A percentile compares a stretch with the other conserved stretches of the same genome.
Conservation (phyloP, 2,329 filamentous ascomycete species). For the Fusarium coffeatum region DNA sequence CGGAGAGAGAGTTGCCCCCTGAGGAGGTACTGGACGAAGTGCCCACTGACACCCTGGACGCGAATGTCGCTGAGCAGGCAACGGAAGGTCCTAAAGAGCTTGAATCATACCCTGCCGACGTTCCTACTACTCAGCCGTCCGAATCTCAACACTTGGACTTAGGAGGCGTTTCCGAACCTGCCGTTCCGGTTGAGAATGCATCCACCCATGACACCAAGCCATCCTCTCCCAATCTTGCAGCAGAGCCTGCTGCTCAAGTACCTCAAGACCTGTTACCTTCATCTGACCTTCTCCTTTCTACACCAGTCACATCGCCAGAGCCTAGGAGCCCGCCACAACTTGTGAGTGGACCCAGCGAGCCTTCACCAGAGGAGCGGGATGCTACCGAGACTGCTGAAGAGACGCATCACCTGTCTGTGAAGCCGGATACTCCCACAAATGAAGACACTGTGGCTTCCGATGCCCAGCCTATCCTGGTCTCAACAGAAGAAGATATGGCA, state of each 20-base stretch:
- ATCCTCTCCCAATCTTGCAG: neutral
- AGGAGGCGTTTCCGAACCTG: neutral
- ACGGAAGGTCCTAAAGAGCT: neutral
- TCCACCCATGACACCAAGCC: neutral
- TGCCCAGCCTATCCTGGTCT: neutral
- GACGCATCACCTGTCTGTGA: neutral
- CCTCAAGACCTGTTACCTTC: neutral
- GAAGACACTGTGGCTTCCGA: neutral
- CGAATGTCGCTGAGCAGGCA: neutral
- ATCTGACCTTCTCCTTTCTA: neutral
- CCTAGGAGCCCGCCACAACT: neutral
- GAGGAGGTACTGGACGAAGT: conserved; percentile 14
- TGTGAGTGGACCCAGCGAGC: neutral
- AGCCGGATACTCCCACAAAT: neutral
- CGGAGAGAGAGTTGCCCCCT: neutral
- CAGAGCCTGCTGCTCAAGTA: neutral
- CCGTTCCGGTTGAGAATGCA: neutral
- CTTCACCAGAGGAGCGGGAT: neutral
- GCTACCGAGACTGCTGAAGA: neutral
- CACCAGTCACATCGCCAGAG: neutral
- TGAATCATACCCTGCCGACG: neutral
- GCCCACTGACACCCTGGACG: neutral
- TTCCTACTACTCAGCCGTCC: neutral
- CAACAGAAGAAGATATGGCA: neutral
- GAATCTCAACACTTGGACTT: neutral